Evolutionary conservation across 2,329 filamentous ascomycete species (phyloP).

Genomic region (Diaporthe capsici): DNA sequence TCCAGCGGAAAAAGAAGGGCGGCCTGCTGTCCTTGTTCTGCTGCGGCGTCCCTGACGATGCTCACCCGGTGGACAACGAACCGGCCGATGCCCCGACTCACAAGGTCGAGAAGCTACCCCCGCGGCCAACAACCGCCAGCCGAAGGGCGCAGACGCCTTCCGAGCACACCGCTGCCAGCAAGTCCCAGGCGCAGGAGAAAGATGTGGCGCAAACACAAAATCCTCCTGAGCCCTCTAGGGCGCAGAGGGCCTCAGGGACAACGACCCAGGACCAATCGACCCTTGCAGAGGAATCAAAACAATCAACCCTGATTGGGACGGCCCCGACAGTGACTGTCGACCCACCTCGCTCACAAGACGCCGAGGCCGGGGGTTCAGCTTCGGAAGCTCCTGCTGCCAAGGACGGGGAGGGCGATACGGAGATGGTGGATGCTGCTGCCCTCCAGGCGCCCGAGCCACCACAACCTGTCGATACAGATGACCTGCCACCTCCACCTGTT

Average conservation of each 20-base stretch:
- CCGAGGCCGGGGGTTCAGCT: constrained; percentile 34
- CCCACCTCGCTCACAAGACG: constrained; percentile 49
- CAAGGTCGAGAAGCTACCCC: constrained; percentile 70
- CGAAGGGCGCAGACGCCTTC: constrained; percentile 67
- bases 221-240: constrained; percentile 53
- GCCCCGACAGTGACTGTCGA: constrained; percentile 59
- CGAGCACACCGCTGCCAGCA: constrained; percentile 60
- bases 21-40: constrained; percentile 75
- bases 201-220: constrained; percentile 56
- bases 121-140: constrained; percentile 68
- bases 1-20: constrained; percentile 66
- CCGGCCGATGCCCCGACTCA: constrained; percentile 67
- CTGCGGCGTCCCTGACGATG: constrained; percentile 74
- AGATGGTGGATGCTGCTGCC: constrained; percentile 75
- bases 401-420: constrained; percentile 72
- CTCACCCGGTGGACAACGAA: constrained; percentile 66
- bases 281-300: constrained; percentile 62
- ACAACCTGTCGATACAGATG: constrained; percentile 45
- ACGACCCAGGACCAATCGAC: constrained; percentile 63
- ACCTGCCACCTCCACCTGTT: constrained; percentile 62
- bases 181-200: constrained; percentile 64
- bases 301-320: constrained; percentile 54
- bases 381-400: constrained; percentile 48
- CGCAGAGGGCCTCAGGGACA: constrained; percentile 62
- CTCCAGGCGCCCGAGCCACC: constrained; percentile 38